Evolutionary conservation across 106 monocot species (phyloP).

Genomic region (Platanthera guangdongensis): DNA sequence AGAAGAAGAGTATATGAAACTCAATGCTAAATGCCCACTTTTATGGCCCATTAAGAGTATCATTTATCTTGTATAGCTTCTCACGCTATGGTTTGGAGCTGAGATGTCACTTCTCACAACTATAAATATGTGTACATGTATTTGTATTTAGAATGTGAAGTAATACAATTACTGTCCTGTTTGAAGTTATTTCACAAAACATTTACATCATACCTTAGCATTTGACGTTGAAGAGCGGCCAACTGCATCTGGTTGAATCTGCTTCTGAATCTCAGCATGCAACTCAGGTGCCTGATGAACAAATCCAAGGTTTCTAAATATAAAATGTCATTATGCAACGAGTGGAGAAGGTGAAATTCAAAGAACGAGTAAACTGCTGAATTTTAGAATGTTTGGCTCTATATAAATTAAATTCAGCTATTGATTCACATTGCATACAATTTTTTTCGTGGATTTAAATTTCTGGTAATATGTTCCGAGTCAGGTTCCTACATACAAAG

Average conservation of each 20-base stretch:
- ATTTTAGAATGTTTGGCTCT: no score
- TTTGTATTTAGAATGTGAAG: no score
- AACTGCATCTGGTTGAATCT: slow-evolving; percentile 12
- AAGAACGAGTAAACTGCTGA: not conserved
- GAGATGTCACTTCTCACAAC: no score
- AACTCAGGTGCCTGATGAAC: slow-evolving; percentile 12
- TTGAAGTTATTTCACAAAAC: not conserved
- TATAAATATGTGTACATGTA: no score
- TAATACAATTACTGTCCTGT: no score
- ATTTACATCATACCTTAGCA: slow-evolving; percentile 10
- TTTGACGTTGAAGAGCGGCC: slow-evolving; percentile 12
- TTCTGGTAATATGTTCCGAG: not conserved
- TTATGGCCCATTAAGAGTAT: no score
- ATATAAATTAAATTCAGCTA: slow-evolving; percentile 4
- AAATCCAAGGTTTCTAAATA: not conserved
- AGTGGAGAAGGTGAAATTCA: not conserved
- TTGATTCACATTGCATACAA: not conserved
- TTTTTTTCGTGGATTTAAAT: not conserved
- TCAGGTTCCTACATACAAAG: not conserved
- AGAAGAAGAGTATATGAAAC: no score
- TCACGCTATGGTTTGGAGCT: no score
- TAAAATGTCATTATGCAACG: not conserved
- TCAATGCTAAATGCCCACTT: no score
- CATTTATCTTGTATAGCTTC: no score
- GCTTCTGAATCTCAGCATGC: slow-evolving; percentile 9